phyloP scores from a whole-genome alignment of 768 basidiomycete genomes.

The Termitomyces heimii region DNA sequence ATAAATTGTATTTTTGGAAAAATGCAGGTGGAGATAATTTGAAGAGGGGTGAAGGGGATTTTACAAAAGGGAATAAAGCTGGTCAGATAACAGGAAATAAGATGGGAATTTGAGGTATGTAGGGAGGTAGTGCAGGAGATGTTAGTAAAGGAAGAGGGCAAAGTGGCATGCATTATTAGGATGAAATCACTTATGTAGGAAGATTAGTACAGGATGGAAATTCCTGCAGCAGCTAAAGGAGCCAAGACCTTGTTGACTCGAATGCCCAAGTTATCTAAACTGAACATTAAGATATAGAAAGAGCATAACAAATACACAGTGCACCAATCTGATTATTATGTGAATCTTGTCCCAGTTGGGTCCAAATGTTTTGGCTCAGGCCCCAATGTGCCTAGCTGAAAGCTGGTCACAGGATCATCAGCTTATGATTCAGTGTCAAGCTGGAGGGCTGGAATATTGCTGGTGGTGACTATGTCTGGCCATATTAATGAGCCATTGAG shows the following conservation, averaged over 20 bases:
- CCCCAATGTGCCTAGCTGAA: constrained; percentile 27
- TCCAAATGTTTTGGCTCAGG: constrained; percentile 1
- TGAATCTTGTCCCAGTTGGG: constrained; percentile 37
- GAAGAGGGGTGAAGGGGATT: constrained; percentile 6
- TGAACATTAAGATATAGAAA: not conserved
- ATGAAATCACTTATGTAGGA: constrained; percentile 83
- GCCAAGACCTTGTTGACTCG: constrained; percentile 73
- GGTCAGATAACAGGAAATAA: constrained; percentile 2
- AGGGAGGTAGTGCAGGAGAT: constrained; percentile 14
- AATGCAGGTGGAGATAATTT: constrained; percentile 10
- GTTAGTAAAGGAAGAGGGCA: constrained; percentile 2
- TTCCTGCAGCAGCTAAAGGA: constrained; percentile 68
- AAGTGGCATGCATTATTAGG: constrained; percentile 42
- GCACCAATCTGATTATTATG: constrained; percentile 66
- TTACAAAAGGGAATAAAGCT: not conserved
- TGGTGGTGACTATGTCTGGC: constrained; percentile 22
- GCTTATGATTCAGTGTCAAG: constrained; percentile 26
- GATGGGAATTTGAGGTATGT: constrained; percentile 4
- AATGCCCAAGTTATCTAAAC: constrained; percentile 59
- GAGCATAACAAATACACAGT: constrained; percentile 14
- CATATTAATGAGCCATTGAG: constrained; percentile 50
- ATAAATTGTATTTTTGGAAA: not conserved
- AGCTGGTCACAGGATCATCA: constrained; percentile 25
- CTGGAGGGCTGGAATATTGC: constrained; percentile 29
- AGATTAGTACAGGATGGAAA: constrained; percentile 78